Conservation (phyloP, 1,284 basidiomycete species). For the Tilletia setariae region DNA sequence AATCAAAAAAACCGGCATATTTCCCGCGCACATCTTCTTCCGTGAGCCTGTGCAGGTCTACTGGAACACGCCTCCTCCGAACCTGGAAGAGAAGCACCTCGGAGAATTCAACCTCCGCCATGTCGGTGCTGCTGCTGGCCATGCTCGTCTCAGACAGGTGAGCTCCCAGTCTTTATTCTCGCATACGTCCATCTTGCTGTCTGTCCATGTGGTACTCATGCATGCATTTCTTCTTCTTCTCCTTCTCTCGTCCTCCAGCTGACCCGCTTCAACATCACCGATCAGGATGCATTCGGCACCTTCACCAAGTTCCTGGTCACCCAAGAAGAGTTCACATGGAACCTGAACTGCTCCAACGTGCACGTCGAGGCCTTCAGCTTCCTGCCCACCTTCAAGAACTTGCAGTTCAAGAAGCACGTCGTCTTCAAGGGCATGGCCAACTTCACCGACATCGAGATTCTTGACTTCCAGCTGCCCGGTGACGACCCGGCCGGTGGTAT, state of each 20-base stretch:
- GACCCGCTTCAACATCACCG: slow-evolving; percentile 51
- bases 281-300: slow-evolving; percentile 47
- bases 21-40: slow-evolving; percentile 55
- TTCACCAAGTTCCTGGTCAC: slow-evolving; percentile 63
- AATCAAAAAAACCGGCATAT: slow-evolving; percentile 52
- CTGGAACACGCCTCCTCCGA: slow-evolving; percentile 50
- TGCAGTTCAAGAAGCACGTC: slow-evolving; percentile 41
- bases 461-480: slow-evolving; percentile 69
- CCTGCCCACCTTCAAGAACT: slow-evolving; percentile 45
- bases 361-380: slow-evolving; percentile 65
- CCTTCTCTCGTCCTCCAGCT: slow-evolving; percentile 22
- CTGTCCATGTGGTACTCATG: neutral
- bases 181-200: neutral
- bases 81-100: slow-evolving; percentile 47
- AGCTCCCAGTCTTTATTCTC: neutral
- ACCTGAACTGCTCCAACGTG: slow-evolving; percentile 63
- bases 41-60: slow-evolving; percentile 51
- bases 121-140: slow-evolving; percentile 51
- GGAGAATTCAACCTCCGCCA: slow-evolving; percentile 45
- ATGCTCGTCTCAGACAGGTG: slow-evolving; percentile 54
- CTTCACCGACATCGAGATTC: slow-evolving; percentile 64
- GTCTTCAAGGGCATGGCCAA: slow-evolving; percentile 64
- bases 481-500: slow-evolving; percentile 70
- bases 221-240: neutral
- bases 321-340: slow-evolving; percentile 69